A percentile compares a stretch with the other conserved stretches of the same genome.
phyloP scores from a whole-genome alignment of 2,329 filamentous ascomycete species.

The Dothideomycetidae sp. region DNA sequence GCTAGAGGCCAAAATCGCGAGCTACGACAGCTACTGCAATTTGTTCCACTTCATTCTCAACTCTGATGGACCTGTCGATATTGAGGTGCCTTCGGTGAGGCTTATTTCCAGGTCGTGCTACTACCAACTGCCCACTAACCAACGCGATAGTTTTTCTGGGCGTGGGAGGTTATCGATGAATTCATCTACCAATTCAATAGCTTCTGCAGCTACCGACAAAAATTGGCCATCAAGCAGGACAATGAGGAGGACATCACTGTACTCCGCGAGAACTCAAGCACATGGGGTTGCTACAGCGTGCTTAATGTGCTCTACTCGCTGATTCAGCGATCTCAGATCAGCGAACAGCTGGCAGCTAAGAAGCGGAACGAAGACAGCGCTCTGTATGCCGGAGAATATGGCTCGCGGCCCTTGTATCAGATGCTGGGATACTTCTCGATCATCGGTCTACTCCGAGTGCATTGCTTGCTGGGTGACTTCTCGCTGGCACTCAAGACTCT shows the following conservation, averaged over 20 bases:
- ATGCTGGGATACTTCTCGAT: conserved; percentile 99
- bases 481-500: conserved; percentile 96
- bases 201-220: conserved; percentile 92
- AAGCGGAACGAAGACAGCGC: conserved; percentile 85
- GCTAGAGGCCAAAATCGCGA: conserved; percentile 92
- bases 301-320: conserved; percentile 98
- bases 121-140: conserved; percentile 2
- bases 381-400: conserved; percentile 86
- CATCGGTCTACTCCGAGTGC: conserved; percentile 88
- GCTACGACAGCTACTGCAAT: conserved; percentile 99
- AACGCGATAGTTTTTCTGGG: conserved; percentile 80
- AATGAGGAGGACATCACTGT: conserved; percentile 88
- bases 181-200: conserved; percentile 99
- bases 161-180: conserved; percentile 99
- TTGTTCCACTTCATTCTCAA: conserved; percentile 99
- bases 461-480: conserved; percentile 94
- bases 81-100: conserved; percentile 91
- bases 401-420: conserved; percentile 82
- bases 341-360: conserved; percentile 87
- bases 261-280: conserved; percentile 92
- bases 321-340: conserved; percentile 96
- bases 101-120: conserved; percentile 19
- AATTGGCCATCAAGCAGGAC: conserved; percentile 65
- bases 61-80: conserved; percentile 94
- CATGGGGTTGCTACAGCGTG: conserved; percentile 98